Conservation (phyloP, 192 early-diverging fungal genomes). For the Mortierella claussenii region DNA sequence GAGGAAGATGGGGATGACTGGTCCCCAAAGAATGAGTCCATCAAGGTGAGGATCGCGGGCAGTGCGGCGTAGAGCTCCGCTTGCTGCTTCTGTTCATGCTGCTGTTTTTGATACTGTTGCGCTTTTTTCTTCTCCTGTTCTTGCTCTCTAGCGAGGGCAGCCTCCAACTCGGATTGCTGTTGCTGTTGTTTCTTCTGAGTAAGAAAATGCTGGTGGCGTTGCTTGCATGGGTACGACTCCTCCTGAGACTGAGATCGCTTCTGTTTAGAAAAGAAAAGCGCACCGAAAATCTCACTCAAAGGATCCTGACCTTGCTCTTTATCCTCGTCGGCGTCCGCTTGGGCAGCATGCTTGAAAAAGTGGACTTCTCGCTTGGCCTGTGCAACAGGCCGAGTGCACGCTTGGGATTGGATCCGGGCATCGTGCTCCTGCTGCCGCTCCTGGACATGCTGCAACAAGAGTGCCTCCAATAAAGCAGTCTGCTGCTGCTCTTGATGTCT, state of each 20-base stretch:
- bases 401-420: not conserved
- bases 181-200: not conserved
- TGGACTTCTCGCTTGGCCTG: slow-evolving; percentile 3
- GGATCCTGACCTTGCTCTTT: not conserved
- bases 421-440: not conserved
- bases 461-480: not conserved
- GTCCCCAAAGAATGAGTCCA: slow-evolving; percentile 15
- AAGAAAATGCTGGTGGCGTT: slow-evolving; percentile 7
- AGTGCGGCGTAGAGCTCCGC: slow-evolving; percentile 2
- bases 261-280: slow-evolving; percentile 4
- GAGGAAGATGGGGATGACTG: not conserved
- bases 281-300: slow-evolving; percentile 13
- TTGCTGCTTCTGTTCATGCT: not conserved
- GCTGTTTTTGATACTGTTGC: no score
- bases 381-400: not conserved
- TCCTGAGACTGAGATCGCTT: slow-evolving; percentile 19
- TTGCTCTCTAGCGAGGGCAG: no score
- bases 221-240: slow-evolving; percentile 26
- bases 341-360: not conserved
- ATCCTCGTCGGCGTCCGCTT: not conserved
- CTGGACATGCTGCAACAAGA: not conserved
- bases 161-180: not conserved
- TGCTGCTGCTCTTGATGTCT: not conserved
- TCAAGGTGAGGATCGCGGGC: slow-evolving; percentile 5
- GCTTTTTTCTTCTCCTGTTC: not conserved